phyloP scores from a whole-genome alignment of 1,284 basidiomycete genomes.

The Trichosporon sp. region DNA sequence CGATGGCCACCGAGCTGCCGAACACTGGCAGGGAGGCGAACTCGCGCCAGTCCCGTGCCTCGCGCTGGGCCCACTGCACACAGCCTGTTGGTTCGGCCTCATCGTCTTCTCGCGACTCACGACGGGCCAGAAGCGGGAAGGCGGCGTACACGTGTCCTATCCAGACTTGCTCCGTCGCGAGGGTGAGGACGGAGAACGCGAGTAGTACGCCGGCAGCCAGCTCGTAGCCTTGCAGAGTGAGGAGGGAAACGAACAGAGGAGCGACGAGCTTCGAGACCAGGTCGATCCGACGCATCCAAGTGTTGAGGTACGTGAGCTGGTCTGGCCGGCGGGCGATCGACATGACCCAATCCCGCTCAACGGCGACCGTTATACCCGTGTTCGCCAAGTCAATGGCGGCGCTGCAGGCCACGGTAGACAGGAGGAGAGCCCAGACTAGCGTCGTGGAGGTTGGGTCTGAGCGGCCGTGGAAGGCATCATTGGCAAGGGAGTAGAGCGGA shows the following conservation, averaged over 20 bases:
- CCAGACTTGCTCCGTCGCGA: conserved; percentile 52
- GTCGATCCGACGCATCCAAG: conserved; percentile 58
- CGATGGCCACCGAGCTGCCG: conserved; percentile 51
- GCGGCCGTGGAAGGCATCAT: conserved; percentile 37
- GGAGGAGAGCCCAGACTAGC: conserved; percentile 46
- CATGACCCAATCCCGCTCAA: conserved; percentile 61
- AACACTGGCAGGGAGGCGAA: conserved; percentile 58
- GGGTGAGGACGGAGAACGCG: conserved; percentile 38
- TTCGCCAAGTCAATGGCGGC: conserved; percentile 51
- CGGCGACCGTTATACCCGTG: conserved; percentile 57
- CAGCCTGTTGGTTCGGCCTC: background rate
- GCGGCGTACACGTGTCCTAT: conserved; percentile 52
- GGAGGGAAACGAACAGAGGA: conserved; percentile 59
- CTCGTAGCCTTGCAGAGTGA: conserved; percentile 48
- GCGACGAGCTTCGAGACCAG: conserved; percentile 58
- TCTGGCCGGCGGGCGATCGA: conserved; percentile 50
- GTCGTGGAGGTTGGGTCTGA: background rate
- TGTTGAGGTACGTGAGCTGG: conserved; percentile 52
- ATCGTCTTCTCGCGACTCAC: background rate
- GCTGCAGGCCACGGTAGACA: conserved; percentile 50
- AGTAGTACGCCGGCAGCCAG: conserved; percentile 44
- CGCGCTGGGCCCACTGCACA: conserved; percentile 27
- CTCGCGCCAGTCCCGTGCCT: conserved; percentile 55
- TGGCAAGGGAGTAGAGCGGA: conserved; percentile 32
- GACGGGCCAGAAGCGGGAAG: conserved; percentile 45